Base-by-base conservation (phyloP, 306 rosid genomes). In the Sindora glabra region DNA sequence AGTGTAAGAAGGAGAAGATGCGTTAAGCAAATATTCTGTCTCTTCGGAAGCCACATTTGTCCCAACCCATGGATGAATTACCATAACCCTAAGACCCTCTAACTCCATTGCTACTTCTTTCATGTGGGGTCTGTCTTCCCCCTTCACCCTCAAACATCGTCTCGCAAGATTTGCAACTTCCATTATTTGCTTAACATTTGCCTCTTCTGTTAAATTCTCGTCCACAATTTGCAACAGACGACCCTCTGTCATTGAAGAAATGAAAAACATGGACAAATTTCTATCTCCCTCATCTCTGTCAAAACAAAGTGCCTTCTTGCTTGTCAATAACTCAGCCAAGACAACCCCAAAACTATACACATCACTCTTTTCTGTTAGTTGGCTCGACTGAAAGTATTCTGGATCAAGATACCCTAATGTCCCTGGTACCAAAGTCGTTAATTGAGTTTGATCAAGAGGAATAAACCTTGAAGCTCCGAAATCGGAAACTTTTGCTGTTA, bases 101-200 rank as follows among this genome's bases (percentile, higher is more conserved):
- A 83, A 41, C 48, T 74, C 76, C 56, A 22, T 72, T 18, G 80
- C 78, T 13, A 83, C 78, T 66, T 83, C 80, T 69, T 77, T 83
- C 86, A 83, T 80, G 7, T 47, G 48, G 0, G 86, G 90, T 4
- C 90, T 75, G 17, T 80, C 86, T 53, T 77, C 82, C 46, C 82
- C 80, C 18, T 9, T 80, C 2, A 77, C 10, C 12, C 48, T 69
- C 6, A 80, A 32, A 13, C 90, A 84, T n/a, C 3, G n/a, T 24
- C 8, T 53, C 5, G 76, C 80, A 3, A 80, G 39, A 25, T 48
- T 56, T 0, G 75, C 72, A 22, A 67, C 67, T 48, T 81, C 77
- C 34, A 6, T 78, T 5, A 84, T 11, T 19, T 75, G 83, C 58
- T 75, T 63, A 13, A 53, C 19, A 21, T 68, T 70, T 6, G 57